A percentile compares a stretch with the other conserved stretches of the same genome.
Conservation (phyloP, 108 stramenopile genomes). For the Discostella stelligeroides region DNA sequence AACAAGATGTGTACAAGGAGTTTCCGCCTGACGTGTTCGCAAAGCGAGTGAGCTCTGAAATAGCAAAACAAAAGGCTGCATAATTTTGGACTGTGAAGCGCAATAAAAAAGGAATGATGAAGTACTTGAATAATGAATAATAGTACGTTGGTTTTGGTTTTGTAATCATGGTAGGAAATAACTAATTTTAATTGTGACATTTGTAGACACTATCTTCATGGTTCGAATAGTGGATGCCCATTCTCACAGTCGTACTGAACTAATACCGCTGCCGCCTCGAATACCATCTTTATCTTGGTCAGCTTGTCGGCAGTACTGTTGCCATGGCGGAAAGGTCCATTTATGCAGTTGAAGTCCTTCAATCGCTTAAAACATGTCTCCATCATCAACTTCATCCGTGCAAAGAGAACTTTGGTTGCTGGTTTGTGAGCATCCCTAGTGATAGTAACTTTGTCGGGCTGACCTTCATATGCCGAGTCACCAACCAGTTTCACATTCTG, state of each 20-base stretch:
- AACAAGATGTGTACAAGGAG: slow-evolving; percentile 2
- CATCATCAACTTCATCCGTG: slow-evolving; percentile 6
- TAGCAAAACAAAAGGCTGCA: slow-evolving; percentile 9
- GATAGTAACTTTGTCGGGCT: slow-evolving; percentile 5
- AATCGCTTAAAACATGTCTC: slow-evolving; percentile 10
- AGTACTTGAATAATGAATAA: slow-evolving; percentile 6
- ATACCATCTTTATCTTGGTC: slow-evolving; percentile 4
- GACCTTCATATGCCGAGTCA: slow-evolving; percentile 7
- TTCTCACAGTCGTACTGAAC: slow-evolving; percentile 10
- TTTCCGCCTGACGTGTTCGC: slow-evolving; percentile 1
- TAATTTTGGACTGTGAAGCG: slow-evolving; percentile 3
- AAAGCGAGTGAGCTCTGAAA: slow-evolving; percentile 3
- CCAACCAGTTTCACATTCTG: background rate
- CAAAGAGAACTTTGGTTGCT: slow-evolving; percentile 7
- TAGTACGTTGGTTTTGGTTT: too few species aligned
- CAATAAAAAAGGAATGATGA: slow-evolving; percentile 9
- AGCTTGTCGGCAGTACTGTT: slow-evolving; percentile 7
- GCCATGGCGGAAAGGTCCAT: slow-evolving; percentile 4
- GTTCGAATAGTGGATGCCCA: slow-evolving; percentile 5
- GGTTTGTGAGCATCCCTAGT: slow-evolving; percentile 5
- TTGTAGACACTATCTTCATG: too few species aligned
- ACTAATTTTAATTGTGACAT: too few species aligned
- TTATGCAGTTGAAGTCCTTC: slow-evolving; percentile 5
- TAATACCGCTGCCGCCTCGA: slow-evolving; percentile 6
- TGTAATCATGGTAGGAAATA: too few species aligned